Percentiles rank a stretch among this genome's conserved stretches.
Evolutionary conservation across 345 rosid genomes (phyloP).

Genomic region (Populus ilicifolia): DNA sequence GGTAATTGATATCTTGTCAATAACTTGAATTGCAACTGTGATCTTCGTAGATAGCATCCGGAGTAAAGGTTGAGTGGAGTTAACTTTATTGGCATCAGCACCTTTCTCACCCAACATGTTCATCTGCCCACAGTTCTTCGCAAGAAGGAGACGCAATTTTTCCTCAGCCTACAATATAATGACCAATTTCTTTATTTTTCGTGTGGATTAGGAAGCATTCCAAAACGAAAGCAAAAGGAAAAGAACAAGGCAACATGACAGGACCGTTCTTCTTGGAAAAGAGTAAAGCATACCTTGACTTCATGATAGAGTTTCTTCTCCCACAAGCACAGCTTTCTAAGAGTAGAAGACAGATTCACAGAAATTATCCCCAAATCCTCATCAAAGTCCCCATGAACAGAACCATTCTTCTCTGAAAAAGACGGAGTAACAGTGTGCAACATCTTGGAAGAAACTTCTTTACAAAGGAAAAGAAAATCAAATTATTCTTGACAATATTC

Average conservation of each 20-base stretch:
- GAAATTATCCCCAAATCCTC: constrained; percentile 31
- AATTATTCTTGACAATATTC: neutral
- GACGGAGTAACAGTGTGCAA: constrained; percentile 24
- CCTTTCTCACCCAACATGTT: constrained; percentile 40
- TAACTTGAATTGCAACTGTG: constrained; percentile 54
- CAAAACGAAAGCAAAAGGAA: neutral
- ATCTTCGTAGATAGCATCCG: constrained; percentile 47
- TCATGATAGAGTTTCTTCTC: constrained; percentile 71
- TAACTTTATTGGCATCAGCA: constrained; percentile 38
- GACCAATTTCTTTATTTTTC: neutral
- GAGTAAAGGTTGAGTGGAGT: constrained; percentile 32
- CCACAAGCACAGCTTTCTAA: constrained; percentile 58
- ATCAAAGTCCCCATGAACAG: constrained; percentile 12
- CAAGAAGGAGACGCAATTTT: constrained; percentile 45
- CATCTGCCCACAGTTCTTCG: constrained; percentile 45
- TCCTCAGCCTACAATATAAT: constrained; percentile 52
- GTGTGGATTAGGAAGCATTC: constrained; percentile 1
- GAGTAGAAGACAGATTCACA: constrained; percentile 47
- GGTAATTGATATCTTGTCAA: constrained; percentile 46
- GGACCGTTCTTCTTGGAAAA: constrained; percentile 13
- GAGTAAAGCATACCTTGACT: constrained; percentile 50
- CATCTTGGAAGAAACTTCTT: constrained; percentile 37
- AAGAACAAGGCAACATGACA: neutral
- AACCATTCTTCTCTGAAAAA: constrained; percentile 18
- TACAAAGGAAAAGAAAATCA: neutral